A percentile compares a stretch with the other conserved stretches of the same genome.
These are phyloP conservation scores for Aspergillus pseudotamarii DNA, from an alignment of 2,329 filamentous ascomycete genomes.

Conservation along the genomic window DNA sequence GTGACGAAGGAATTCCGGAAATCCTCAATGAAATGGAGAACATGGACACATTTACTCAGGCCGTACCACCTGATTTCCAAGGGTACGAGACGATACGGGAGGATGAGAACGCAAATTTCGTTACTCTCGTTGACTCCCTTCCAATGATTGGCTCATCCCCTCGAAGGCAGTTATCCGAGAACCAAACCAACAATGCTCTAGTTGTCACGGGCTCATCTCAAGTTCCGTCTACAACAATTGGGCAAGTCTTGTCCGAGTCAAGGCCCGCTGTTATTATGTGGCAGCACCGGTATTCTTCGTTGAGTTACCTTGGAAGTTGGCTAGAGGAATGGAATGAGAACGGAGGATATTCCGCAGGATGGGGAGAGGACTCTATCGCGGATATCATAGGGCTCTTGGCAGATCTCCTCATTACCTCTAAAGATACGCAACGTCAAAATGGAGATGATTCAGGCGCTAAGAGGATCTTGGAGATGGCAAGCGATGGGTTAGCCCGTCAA, in stretches of 20 bases:
- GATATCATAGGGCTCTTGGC: conserved; percentile 77
- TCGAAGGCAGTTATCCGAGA: conserved; percentile 25
- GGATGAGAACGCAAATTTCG: conserved; percentile 80
- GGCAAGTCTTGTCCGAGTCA: conserved; percentile 73
- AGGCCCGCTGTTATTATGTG: conserved; percentile 76
- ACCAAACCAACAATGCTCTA: conserved; percentile 33
- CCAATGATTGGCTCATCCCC: conserved; percentile 45
- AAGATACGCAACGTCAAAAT: conserved; percentile 28
- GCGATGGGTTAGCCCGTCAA: conserved; percentile 50
- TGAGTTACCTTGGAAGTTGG: conserved; percentile 77
- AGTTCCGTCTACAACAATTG: conserved; percentile 43
- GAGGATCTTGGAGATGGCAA: conserved; percentile 53
- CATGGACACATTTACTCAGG: conserved; percentile 75
- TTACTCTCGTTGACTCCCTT: conserved; percentile 65
- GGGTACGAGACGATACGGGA: conserved; percentile 79
- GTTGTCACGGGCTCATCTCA: conserved; percentile 40
- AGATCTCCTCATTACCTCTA: conserved; percentile 61
- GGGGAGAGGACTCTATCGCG: conserved; percentile 64
- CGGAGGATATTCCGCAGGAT: conserved; percentile 56
- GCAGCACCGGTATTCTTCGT: conserved; percentile 72
- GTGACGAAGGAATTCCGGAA: conserved; percentile 52
- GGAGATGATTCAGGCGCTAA: conserved; percentile 43
- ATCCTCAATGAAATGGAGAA: conserved; percentile 68
- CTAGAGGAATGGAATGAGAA: conserved; percentile 51
- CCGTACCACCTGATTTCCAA: conserved; percentile 70